These are phyloP conservation scores for Saturnispora ahearnii DNA, from an alignment of 805 yeast genomes.

Conservation along the genomic window DNA sequence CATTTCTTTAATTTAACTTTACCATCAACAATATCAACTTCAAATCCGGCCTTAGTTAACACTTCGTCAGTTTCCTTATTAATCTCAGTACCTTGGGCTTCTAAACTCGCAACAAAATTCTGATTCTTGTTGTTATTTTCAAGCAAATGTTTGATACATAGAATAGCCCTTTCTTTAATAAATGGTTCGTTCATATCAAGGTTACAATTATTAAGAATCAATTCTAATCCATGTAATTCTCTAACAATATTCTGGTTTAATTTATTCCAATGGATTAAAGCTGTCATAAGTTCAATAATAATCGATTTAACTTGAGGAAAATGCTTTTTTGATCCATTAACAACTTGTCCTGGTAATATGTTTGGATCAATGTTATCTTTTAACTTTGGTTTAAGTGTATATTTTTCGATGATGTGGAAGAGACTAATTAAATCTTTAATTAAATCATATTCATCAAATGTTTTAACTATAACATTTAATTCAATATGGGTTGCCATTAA, in stretches of 20 bases:
- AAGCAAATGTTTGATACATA: conserved; percentile 65
- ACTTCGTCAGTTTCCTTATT: conserved; percentile 41
- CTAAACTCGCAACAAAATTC: conserved; percentile 62
- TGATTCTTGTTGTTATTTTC: conserved; percentile 64
- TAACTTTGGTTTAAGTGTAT: conserved; percentile 29
- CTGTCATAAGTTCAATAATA: conserved; percentile 56
- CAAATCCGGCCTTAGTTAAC: conserved; percentile 61
- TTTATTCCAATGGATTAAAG: conserved; percentile 41
- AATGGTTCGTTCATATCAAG: conserved; percentile 86
- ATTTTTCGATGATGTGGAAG: conserved; percentile 33
- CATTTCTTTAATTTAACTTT: conserved; percentile 43
- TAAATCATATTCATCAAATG: conserved; percentile 33
- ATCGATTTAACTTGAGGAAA: conserved; percentile 64
- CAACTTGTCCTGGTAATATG: not conserved
- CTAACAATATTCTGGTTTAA: conserved; percentile 62
- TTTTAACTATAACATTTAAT: conserved; percentile 33
- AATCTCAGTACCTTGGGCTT: conserved; percentile 59
- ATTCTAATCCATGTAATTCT: conserved; percentile 55
- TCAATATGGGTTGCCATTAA: conserved; percentile 34
- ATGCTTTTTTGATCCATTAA: conserved; percentile 18
- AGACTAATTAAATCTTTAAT: conserved; percentile 30
- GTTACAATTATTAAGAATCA: conserved; percentile 70
- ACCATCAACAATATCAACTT: conserved; percentile 66
- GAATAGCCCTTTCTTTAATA: conserved; percentile 73
- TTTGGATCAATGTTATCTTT: conserved; percentile 18